phyloP scores from a whole-genome alignment of 768 basidiomycete species.

The Boletus edulis region DNA sequence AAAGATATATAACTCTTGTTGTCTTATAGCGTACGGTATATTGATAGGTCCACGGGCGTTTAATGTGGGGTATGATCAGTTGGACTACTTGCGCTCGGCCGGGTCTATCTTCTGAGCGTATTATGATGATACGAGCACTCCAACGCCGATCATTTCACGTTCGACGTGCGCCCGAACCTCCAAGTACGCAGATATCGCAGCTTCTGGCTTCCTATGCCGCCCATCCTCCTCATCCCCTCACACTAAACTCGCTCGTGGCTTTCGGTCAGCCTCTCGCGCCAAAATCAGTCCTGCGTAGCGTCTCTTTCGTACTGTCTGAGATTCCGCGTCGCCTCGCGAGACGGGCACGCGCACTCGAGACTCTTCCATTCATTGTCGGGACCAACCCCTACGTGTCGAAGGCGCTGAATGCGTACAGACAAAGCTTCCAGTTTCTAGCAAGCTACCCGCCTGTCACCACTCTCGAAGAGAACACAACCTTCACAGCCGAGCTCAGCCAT shows the following conservation, averaged over 20 bases:
- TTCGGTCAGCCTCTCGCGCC: conserved; percentile 72
- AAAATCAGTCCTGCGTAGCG: conserved; percentile 72
- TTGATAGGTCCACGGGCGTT: neutral
- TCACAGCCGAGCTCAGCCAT: conserved; percentile 64
- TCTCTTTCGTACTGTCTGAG: conserved; percentile 68
- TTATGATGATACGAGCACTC: neutral
- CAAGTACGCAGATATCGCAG: conserved; percentile 51
- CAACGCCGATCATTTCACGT: conserved; percentile 22
- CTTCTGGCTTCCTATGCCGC: conserved; percentile 63
- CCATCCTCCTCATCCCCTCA: conserved; percentile 64
- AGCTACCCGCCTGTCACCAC: conserved; percentile 63
- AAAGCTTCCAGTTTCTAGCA: conserved; percentile 68
- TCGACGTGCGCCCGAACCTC: conserved; percentile 47
- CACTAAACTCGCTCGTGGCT: conserved; percentile 69
- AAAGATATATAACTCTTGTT: conserved; percentile 28
- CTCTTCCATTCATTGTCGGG: conserved; percentile 83
- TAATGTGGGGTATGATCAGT: neutral
- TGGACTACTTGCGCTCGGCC: neutral
- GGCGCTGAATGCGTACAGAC: conserved; percentile 63
- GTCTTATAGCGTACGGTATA: conserved; percentile 9
- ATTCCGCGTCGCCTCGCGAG: conserved; percentile 75
- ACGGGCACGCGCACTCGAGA: conserved; percentile 70
- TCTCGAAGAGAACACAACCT: conserved; percentile 66
- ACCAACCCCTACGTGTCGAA: conserved; percentile 85
- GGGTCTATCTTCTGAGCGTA: neutral